Percentiles rank a stretch among this genome's conserved stretches.
phyloP scores from a whole-genome alignment of 2,329 filamentous ascomycete genomes.

The Purpureocillium takamizusanense region DNA sequence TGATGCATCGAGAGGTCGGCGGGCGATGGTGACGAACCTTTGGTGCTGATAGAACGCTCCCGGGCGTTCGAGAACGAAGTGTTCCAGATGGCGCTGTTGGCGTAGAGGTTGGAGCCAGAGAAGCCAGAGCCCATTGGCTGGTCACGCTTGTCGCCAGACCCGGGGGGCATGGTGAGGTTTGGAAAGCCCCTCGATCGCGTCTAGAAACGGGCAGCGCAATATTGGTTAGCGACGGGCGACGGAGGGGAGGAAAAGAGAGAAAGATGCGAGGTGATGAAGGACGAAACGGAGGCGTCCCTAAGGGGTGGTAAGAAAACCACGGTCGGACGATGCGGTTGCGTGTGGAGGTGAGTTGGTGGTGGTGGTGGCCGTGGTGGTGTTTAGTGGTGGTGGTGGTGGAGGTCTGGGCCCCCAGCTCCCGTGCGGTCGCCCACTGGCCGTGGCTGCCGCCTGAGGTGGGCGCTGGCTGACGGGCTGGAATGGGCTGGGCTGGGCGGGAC shows the following conservation, averaged over 20 bases:
- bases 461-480: too few relatives aligned
- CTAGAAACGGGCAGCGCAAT: constrained; percentile 14
- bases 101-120: constrained; percentile 24
- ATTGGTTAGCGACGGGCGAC: constrained; percentile 10
- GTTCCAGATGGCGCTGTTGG: constrained; percentile 27
- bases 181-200: constrained; percentile 28
- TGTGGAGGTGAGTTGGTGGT: too few relatives aligned
- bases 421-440: too few relatives aligned
- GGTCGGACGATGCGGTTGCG: neutral
- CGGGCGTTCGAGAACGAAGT: constrained; percentile 32
- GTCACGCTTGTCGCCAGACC: constrained; percentile 19
- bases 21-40: constrained; percentile 31
- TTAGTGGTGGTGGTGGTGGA: too few relatives aligned
- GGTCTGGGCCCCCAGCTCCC: too few relatives aligned
- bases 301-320: neutral
- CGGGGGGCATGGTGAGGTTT: constrained; percentile 26
- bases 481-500: too few relatives aligned
- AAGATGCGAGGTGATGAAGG: constrained; percentile 6
- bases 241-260: neutral
- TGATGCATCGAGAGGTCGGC: neutral
- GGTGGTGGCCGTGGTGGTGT: too few relatives aligned
- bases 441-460: too few relatives aligned
- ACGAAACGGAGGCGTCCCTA: neutral
- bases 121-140: constrained; percentile 32
- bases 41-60: constrained; percentile 29